Conservation (phyloP, 2,329 filamentous ascomycete genomes). For the Fusarium concolor region DNA sequence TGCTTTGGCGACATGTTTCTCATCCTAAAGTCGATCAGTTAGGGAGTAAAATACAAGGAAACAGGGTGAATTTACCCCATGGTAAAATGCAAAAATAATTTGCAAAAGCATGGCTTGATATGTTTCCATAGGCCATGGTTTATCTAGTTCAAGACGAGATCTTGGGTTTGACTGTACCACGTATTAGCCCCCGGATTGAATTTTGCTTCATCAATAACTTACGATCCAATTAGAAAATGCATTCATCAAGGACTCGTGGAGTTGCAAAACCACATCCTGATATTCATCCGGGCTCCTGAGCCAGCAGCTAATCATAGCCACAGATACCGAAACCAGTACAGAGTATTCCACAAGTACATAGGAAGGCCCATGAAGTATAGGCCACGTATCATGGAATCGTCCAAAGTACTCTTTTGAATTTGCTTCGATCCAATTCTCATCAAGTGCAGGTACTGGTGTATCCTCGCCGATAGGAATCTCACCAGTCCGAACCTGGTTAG, state of each 20-base stretch:
- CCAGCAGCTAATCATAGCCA: slow-evolving; percentile 57
- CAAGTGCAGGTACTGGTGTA: neutral
- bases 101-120: slow-evolving; percentile 54
- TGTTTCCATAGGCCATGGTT: slow-evolving; percentile 47
- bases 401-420: slow-evolving; percentile 52
- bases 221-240: slow-evolving; percentile 48
- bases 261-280: slow-evolving; percentile 44
- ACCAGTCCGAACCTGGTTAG: slow-evolving; percentile 6
- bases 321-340: slow-evolving; percentile 44
- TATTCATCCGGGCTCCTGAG: slow-evolving; percentile 46
- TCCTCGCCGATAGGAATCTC: slow-evolving; percentile 23
- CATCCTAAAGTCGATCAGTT: slow-evolving; percentile 43
- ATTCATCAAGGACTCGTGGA: slow-evolving; percentile 50
- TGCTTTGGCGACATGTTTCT: slow-evolving; percentile 48
- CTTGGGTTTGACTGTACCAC: slow-evolving; percentile 29
- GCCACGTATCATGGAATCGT: slow-evolving; percentile 56
- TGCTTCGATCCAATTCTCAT: slow-evolving; percentile 34
- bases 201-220: slow-evolving; percentile 9
- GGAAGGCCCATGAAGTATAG: slow-evolving; percentile 54
- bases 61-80: slow-evolving; percentile 45
- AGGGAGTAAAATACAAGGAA: neutral
- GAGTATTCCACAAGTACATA: slow-evolving; percentile 49
- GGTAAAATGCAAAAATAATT: slow-evolving; percentile 55
- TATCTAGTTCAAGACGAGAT: slow-evolving; percentile 23
- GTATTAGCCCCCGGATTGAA: neutral